phyloP scores from a whole-genome alignment of 352 stramenopile genomes.

The Hyaloperonospora brassicae region DNA sequence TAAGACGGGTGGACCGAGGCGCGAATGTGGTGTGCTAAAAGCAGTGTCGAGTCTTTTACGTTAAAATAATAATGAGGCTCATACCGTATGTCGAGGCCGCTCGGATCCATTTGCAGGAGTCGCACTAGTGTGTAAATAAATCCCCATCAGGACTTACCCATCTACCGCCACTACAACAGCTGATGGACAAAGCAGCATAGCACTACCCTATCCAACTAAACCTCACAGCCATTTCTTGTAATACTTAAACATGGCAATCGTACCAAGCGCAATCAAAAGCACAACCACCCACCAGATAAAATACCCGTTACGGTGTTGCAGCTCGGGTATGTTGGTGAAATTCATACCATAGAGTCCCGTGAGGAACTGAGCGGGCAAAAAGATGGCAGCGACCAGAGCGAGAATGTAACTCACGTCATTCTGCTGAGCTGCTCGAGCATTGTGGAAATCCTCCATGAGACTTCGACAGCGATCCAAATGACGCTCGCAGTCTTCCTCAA shows the following conservation, averaged over 20 bases:
- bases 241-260: conserved; percentile 52
- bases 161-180: too few relatives aligned
- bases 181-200: too few relatives aligned
- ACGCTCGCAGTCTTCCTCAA: conserved; percentile 74
- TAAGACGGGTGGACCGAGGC: too few relatives aligned
- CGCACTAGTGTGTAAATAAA: too few relatives aligned
- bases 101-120: too few relatives aligned
- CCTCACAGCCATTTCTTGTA: conserved; percentile 69
- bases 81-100: too few relatives aligned
- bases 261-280: conserved; percentile 36
- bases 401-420: conserved; percentile 75
- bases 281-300: conserved; percentile 71
- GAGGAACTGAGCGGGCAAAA: conserved; percentile 77
- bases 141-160: too few relatives aligned
- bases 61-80: too few relatives aligned
- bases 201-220: too few relatives aligned
- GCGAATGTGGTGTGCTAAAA: too few relatives aligned
- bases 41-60: too few relatives aligned
- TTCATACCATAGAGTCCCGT: conserved; percentile 87
- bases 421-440: conserved; percentile 49
- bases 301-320: conserved; percentile 69
- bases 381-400: conserved; percentile 71
- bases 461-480: conserved; percentile 62
- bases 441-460: conserved; percentile 63
- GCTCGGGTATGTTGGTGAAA: conserved; percentile 83